Evolutionary conservation across 179 eudicot species (phyloP).

Genomic region (Patellifolia procumbens): DNA sequence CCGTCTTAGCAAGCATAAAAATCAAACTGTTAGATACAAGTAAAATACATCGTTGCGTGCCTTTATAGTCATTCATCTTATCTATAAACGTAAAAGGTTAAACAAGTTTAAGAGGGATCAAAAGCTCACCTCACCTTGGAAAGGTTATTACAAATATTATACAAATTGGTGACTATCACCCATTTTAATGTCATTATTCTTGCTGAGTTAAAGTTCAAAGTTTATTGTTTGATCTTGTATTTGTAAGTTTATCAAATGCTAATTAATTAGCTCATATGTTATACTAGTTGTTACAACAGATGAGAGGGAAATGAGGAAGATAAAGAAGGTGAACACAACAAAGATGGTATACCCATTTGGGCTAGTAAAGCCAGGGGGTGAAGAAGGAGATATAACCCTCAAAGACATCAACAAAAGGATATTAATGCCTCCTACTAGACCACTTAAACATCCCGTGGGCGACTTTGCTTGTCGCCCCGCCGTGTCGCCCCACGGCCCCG

Average conservation of each 20-base stretch:
- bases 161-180: too few species aligned
- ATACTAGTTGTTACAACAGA: conserved; percentile 10
- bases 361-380: conserved; percentile 83
- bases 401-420: conserved; percentile 79
- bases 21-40: too few species aligned
- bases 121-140: too few species aligned
- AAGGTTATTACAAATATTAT: too few species aligned
- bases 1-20: too few species aligned
- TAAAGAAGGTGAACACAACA: conserved; percentile 37
- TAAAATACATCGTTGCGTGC: too few species aligned
- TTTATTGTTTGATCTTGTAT: background rate
- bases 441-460: conserved; percentile 90
- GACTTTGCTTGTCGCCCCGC: conserved; percentile 79
- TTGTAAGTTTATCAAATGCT: background rate
- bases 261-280: background rate
- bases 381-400: conserved; percentile 69
- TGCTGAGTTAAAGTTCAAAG: background rate
- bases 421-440: conserved; percentile 81
- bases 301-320: conserved; percentile 26
- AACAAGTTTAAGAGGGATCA: too few species aligned
- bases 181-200: background rate
- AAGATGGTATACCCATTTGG: conserved; percentile 81
- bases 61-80: too few species aligned
- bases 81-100: too few species aligned
- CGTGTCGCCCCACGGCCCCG: conserved; percentile 59